phyloP scores from a whole-genome alignment of 2,329 filamentous ascomycete species.

The Alternaria sp. region DNA sequence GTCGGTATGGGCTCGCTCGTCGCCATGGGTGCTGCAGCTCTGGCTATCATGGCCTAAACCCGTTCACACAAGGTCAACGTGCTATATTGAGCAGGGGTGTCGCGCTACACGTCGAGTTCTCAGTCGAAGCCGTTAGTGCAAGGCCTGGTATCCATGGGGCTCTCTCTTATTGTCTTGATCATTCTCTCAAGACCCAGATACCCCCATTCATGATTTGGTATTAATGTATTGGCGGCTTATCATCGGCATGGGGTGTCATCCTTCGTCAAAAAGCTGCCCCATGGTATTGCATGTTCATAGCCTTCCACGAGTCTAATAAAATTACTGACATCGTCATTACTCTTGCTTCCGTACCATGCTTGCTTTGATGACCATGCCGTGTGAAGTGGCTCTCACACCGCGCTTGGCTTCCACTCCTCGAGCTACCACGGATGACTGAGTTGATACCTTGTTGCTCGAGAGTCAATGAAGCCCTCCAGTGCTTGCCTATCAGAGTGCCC shows the following conservation, averaged over 20 bases:
- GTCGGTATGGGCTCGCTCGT: slow-evolving; percentile 28
- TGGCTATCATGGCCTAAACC: slow-evolving; percentile 27
- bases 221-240: slow-evolving; percentile 18
- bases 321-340: slow-evolving; percentile 13
- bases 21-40: slow-evolving; percentile 27
- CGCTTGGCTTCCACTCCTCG: neutral
- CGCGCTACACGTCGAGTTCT: neutral
- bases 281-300: slow-evolving; percentile 20
- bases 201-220: neutral
- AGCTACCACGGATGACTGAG: neutral
- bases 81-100: neutral
- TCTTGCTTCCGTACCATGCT: neutral
- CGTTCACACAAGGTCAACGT: neutral
- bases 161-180: slow-evolving; percentile 6
- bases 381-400: neutral
- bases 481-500: neutral
- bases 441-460: neutral
- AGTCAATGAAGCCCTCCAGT: neutral
- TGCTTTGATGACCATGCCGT: neutral
- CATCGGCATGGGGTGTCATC: slow-evolving; percentile 8
- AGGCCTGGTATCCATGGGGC: slow-evolving; percentile 8
- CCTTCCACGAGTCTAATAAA: slow-evolving; percentile 24
- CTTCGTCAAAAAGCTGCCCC: slow-evolving; percentile 16
- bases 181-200: slow-evolving; percentile 7
- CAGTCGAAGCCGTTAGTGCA: slow-evolving; percentile 12